Evolutionary conservation across 371 early-diverging fungal species (phyloP).

Genomic region (Syncephalis plumigaleata): DNA sequence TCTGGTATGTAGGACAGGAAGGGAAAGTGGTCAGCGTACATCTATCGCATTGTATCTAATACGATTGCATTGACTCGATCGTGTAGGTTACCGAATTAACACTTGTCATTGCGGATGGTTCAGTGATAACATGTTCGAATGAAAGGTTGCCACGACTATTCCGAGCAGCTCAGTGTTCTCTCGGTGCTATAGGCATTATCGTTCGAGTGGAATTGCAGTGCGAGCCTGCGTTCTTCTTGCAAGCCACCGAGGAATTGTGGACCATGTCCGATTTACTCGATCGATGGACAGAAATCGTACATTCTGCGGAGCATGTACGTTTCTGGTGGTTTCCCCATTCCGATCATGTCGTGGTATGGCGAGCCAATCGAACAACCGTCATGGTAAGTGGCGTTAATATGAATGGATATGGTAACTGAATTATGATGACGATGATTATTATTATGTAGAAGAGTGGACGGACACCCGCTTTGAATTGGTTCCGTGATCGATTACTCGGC

Average conservation of each 20-base stretch:
- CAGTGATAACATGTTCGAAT: slow-evolving; percentile 24
- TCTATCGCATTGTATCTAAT: no score
- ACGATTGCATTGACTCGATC: background rate
- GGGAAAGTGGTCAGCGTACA: no score
- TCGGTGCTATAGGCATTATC: slow-evolving; percentile 64
- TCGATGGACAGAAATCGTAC: slow-evolving; percentile 29
- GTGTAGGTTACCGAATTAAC: slow-evolving; percentile 32
- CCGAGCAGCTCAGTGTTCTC: slow-evolving; percentile 48
- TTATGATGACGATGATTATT: slow-evolving; percentile 3
- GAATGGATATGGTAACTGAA: background rate
- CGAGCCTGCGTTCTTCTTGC: slow-evolving; percentile 46
- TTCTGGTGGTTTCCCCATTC: slow-evolving; percentile 81
- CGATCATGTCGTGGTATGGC: slow-evolving; percentile 57
- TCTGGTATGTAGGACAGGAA: slow-evolving; percentile 19
- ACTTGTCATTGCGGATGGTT: slow-evolving; percentile 36
- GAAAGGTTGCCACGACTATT: slow-evolving; percentile 30
- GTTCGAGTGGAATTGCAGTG: slow-evolving; percentile 49
- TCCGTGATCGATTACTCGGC: slow-evolving; percentile 29
- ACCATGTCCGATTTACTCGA: slow-evolving; percentile 32
- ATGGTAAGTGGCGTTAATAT: slow-evolving; percentile 11
- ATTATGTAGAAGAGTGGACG: background rate
- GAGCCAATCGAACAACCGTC: slow-evolving; percentile 44
- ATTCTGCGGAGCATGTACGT: slow-evolving; percentile 59
- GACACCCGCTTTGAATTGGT: slow-evolving; percentile 11
- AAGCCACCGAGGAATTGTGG: slow-evolving; percentile 46